Evolutionary conservation across 805 yeast genomes (phyloP).

Genomic region (Yamadazyma kitorensis): DNA sequence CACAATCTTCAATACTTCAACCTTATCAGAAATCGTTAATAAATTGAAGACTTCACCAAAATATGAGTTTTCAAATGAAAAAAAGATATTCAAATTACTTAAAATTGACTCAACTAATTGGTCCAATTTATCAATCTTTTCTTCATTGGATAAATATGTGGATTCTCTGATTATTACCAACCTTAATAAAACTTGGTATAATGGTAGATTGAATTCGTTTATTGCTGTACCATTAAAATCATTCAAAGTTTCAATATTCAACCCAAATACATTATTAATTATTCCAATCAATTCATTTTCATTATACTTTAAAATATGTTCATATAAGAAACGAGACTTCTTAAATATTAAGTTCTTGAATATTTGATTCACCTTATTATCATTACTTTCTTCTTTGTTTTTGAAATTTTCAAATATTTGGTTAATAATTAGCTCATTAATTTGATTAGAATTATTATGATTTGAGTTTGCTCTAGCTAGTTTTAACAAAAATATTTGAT

Average conservation of each 20-base stretch:
- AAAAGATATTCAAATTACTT: conserved; percentile 23
- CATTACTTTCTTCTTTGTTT: not conserved
- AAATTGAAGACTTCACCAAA: conserved; percentile 40
- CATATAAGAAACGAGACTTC: conserved; percentile 22
- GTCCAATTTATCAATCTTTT: conserved; percentile 12
- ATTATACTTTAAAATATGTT: conserved; percentile 17
- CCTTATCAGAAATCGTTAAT: conserved; percentile 28
- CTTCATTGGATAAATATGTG: conserved; percentile 7
- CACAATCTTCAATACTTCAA: conserved; percentile 23
- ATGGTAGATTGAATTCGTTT: conserved; percentile 36
- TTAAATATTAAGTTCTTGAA: conserved; percentile 8
- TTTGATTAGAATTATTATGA: too few relatives aligned
- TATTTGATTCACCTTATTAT: not conserved
- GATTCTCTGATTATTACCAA: conserved; percentile 17
- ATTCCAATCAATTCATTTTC: conserved; percentile 17
- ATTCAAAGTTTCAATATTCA: conserved; percentile 3
- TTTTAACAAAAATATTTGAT: too few relatives aligned
- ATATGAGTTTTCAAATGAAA: conserved; percentile 28
- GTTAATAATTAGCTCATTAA: too few relatives aligned
- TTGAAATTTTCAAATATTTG: too few relatives aligned
- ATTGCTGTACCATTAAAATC: conserved; percentile 14
- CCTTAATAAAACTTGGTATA: conserved; percentile 28
- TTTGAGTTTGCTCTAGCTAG: too few relatives aligned
- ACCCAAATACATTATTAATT: conserved; percentile 15
- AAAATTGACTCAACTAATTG: conserved; percentile 15